Evolutionary conservation across 768 basidiomycete genomes (phyloP), one percentile per base, ranked within the genome.

Genomic region (Gelatoporia subvermispora): DNA sequence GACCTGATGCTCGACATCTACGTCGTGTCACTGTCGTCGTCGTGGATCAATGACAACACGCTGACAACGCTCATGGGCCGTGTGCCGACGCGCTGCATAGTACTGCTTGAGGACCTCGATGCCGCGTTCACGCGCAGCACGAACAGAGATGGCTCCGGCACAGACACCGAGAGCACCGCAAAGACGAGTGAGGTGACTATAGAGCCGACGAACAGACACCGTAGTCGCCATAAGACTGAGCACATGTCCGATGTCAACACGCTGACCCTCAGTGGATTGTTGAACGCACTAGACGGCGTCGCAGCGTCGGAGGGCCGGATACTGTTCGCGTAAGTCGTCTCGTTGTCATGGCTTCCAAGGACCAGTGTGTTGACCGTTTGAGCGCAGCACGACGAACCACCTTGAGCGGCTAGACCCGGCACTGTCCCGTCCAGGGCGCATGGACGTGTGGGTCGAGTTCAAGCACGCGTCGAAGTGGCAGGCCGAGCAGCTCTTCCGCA

Each of bases 401-500:
- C 72, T 93, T n/a, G 89, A 93, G 58, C 80, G 85, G 28, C 77
- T 95, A 1, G 93, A 95, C 57, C 88, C 91, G 3, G 93, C 93
- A 0, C 79, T 95, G 10, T 88, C 84, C n/a, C 84, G 93, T 45
- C 90, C 93, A 4, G 93, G 93, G 16, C 85, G 88, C 23, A 88
- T 90, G 86, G 93, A 94, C 60, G 88, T 95, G 8, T 90, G 88
- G 83, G 77, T 94, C 40, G 88, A 92, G 65, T 94, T 94, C 73
- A 87, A 84, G 72, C 84, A 88, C 52, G 85, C 92, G 28, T 85
- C 81, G 51, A 84, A 83, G 55, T 84, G 83, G 79, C 90, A 93
- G 62, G 88, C 88, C 1, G 87, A 92, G 65, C 81, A 81, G 18
- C 74, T 93, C 36, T 93, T 91, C 80, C 79, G 85, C 52, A 92